Conservation (phyloP, 306 rosid species). For the Pyrus bretschneideri region DNA sequence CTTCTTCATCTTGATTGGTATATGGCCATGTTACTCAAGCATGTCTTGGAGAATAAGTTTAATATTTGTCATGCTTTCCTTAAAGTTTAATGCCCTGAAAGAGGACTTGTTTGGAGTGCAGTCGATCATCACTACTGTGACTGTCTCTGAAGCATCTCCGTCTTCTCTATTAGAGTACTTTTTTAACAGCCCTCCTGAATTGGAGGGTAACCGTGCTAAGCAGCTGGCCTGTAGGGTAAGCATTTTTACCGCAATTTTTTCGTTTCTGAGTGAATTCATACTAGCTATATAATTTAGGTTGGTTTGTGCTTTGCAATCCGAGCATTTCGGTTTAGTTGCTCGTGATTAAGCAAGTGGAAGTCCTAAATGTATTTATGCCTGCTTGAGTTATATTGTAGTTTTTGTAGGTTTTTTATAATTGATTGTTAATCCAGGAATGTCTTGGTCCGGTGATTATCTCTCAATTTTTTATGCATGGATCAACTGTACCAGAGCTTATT, state of each 20-base stretch:
- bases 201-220: conserved; percentile 45
- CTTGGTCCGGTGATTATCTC: conserved; percentile 87
- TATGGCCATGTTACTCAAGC: neutral
- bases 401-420: too few species aligned
- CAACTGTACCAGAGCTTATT: conserved; percentile 56
- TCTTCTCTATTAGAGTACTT: conserved; percentile 45
- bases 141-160: conserved; percentile 52
- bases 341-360: too few species aligned
- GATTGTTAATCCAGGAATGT: conserved; percentile 22
- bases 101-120: conserved; percentile 19
- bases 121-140: conserved; percentile 37
- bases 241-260: conserved; percentile 1
- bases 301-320: neutral
- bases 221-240: conserved; percentile 77
- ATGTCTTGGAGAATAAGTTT: neutral
- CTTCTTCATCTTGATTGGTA: neutral
- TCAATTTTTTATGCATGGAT: conserved; percentile 71
- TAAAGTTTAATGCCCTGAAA: neutral
- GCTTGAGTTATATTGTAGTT: too few species aligned
- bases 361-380: too few species aligned
- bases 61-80: conserved; percentile 5
- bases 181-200: conserved; percentile 47
- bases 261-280: conserved; percentile 5
- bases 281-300: neutral
- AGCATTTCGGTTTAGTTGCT: too few species aligned